Evolutionary conservation across 805 yeast species (phyloP), one percentile per base, ranked within the genome.

Genomic region (Saccharomycopsis fibuligera): DNA sequence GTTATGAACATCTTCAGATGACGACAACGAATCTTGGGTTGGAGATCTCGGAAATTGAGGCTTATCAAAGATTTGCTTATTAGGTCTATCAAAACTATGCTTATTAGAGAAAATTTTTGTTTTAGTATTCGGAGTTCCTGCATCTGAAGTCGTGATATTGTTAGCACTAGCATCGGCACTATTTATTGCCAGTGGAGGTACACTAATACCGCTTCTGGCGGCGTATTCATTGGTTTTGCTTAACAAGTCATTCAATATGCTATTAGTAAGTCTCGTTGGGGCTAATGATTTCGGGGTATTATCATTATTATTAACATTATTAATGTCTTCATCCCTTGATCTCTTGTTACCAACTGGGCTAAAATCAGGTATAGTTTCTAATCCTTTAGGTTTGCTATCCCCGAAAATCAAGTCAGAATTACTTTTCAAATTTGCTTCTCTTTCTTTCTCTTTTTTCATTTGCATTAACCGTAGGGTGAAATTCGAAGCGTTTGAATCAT

Each of bases 1-100:
- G 21, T 47, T 44, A 16, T 48, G 54, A 14, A 53, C 54, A 17
- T 53, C 56, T 23, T 53, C 54, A n/a, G 54, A 30, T 10, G 54
- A 50, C 14, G 53, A 45, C 21, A 53, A 45, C 6, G 54, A 50
- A 35, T 53, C 56, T 35, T 47, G 53, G 14, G 54, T 53, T 16
- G 52, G 35, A n/a, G 54, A 50, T 35, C 50, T 44, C 31, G 54
- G 53, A 30, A 47, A 45, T 2, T 10, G 14, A 17, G 54, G 56
- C 30, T 46, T 30, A 4, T 47, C 51, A 36, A 51, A 51, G 29
- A 47, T 24, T 27, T 24, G 39, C 29, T 45, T 44, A 23, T 50
- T 48, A 12, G 54, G 54, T 16, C 40, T 40, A n/a, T 46, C 47
- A 21, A 50, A 53, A 22, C 43, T 35, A 31, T 49, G 43, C 19